These are phyloP conservation scores for Phytophthora niederhauseri DNA, from an alignment of 352 stramenopile species.

Conservation along the genomic window DNA sequence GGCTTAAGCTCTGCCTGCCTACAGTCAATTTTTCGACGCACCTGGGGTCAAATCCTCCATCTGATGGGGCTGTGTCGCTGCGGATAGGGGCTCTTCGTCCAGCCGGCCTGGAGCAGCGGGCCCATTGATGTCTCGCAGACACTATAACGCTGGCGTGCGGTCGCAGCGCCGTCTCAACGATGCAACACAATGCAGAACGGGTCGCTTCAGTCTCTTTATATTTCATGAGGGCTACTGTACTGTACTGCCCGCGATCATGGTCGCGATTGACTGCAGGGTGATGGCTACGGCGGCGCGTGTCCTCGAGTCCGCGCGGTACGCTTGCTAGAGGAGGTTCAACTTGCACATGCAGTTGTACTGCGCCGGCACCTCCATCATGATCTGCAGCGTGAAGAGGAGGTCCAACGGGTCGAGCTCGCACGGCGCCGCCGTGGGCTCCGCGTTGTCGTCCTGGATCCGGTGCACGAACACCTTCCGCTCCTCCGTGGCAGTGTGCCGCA, in stretches of 20 bases:
- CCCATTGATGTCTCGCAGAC: conserved; percentile 4
- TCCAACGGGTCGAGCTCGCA: conserved; percentile 33
- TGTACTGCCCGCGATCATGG: background rate
- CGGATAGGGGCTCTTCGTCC: background rate
- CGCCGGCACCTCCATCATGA: conserved; percentile 50
- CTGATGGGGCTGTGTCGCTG: background rate
- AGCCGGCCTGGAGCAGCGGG: conserved; percentile 1
- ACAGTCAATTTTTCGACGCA: conserved; percentile 15
- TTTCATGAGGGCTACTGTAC: conserved; percentile 16
- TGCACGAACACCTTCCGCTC: conserved; percentile 32
- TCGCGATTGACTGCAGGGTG: conserved; percentile 1
- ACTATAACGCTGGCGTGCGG: conserved; percentile 23
- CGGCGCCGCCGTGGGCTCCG: conserved; percentile 11
- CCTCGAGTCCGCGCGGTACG: conserved; percentile 1
- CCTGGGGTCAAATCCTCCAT: conserved; percentile 18
- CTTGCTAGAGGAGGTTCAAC: conserved; percentile 47
- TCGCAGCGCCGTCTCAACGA: conserved; percentile 13
- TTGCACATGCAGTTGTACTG: conserved; percentile 53
- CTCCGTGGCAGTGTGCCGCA: conserved; percentile 65
- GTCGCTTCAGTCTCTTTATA: conserved; percentile 19
- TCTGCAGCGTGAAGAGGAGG: conserved; percentile 46
- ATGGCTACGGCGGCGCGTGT: conserved; percentile 2
- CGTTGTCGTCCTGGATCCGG: conserved; percentile 29
- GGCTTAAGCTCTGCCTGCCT: background rate
- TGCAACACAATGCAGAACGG: conserved; percentile 1